phyloP scores from a whole-genome alignment of 208 protist genomes.

The Trypanosomatidae sp. region DNA sequence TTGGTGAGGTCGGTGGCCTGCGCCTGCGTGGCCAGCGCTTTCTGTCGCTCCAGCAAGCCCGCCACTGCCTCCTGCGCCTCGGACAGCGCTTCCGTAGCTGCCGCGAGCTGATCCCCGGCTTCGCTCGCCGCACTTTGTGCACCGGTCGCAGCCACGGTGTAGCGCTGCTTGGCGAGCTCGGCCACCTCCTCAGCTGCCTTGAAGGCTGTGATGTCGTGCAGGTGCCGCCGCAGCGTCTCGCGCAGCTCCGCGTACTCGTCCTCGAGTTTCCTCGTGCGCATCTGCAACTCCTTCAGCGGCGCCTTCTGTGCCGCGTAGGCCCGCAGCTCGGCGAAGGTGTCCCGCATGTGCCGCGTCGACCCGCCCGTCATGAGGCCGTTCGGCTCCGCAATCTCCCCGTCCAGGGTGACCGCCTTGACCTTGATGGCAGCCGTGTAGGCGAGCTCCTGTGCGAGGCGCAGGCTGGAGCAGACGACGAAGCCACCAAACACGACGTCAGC shows the following conservation, averaged over 20 bases:
- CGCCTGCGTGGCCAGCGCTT: constrained; percentile 39
- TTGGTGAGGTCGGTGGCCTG: constrained; percentile 36
- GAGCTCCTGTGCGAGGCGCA: constrained; percentile 81
- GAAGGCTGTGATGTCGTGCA: constrained; percentile 41
- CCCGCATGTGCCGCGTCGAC: constrained; percentile 66
- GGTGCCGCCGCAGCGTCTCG: constrained; percentile 43
- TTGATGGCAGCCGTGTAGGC: constrained; percentile 89
- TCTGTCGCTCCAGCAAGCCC: constrained; percentile 32
- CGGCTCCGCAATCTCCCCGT: constrained; percentile 99
- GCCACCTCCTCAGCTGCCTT: constrained; percentile 59
- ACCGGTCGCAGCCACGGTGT: constrained; percentile 32
- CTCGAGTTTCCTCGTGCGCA: constrained; percentile 39
- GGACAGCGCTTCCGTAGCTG: no score
- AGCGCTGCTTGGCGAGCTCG: constrained; percentile 46
- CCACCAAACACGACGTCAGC: constrained; percentile 96
- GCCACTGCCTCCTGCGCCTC: constrained; percentile 31
- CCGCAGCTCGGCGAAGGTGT: constrained; percentile 72
- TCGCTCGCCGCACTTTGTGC: constrained; percentile 25
- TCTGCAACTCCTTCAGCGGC: constrained; percentile 51
- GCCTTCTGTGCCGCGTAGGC: constrained; percentile 41
- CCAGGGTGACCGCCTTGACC: constrained; percentile 96
- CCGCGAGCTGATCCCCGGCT: constrained; percentile 50
- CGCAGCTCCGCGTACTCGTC: constrained; percentile 42
- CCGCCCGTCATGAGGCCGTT: constrained; percentile 97
- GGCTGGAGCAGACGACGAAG: constrained; percentile 94